Conservation (phyloP, 441 rosid genomes). For the Erodium texanum region DNA sequence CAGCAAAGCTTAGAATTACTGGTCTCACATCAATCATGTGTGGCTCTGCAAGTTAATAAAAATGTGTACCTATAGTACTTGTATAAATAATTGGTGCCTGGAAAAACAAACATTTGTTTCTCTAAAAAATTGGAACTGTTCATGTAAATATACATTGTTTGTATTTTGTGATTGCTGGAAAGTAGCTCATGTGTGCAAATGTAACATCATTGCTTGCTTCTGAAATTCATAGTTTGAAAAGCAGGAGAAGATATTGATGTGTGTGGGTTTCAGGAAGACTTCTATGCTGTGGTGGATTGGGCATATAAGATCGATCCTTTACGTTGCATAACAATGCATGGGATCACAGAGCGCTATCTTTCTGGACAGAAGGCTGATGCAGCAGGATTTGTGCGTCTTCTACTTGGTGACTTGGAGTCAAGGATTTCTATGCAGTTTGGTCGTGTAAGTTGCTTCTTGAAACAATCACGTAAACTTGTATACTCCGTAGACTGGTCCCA, state of each 20-base stretch:
- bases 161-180: not conserved
- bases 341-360: conserved; percentile 90
- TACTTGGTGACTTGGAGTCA: conserved; percentile 92
- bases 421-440: conserved; percentile 86
- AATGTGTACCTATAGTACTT: not conserved
- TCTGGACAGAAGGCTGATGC: conserved; percentile 99
- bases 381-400: conserved; percentile 95
- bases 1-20: not conserved
- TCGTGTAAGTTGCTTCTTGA: conserved; percentile 48
- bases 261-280: conserved; percentile 72
- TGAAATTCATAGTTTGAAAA: conserved; percentile 14
- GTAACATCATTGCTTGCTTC: conserved; percentile 7
- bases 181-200: too few relatives aligned
- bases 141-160: not conserved
- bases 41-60: not conserved
- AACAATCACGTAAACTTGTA: not conserved
- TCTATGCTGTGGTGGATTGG: conserved; percentile 99
- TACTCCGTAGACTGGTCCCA: not conserved
- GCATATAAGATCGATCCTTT: conserved; percentile 97
- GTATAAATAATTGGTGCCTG: not conserved
- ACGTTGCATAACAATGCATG: conserved; percentile 99
- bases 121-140: not conserved
- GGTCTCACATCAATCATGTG: not conserved
- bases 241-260: conserved; percentile 19
- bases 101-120: not conserved